Base-by-base conservation (phyloP, 768 basidiomycete genomes). In the Asterophora lycoperdoides region DNA sequence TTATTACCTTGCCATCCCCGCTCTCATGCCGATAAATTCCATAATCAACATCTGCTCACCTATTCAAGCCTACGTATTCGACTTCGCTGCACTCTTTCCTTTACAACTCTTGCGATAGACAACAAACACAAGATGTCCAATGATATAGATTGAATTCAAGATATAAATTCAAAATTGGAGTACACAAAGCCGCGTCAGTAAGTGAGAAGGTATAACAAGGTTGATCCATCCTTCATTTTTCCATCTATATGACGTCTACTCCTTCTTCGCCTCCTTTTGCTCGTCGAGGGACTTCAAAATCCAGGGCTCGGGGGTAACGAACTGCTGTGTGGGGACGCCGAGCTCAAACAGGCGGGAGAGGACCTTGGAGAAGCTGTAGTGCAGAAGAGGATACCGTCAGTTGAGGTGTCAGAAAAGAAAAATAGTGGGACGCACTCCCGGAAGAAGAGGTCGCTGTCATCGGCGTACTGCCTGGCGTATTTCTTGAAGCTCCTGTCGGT, bases 401-500 rank as follows among this genome's bases (percentile, higher is more conserved):
- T 30, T 33, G 17, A 20, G 18, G 36, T 19, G 15, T 29, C 8
- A 30, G 14, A 29, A 32, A 20, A 43, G 14, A 13, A 10, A 41
- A 47, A 26, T 29, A 20, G 17, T 13, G 26, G 15, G 17, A 76
- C 87, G 56, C 65, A 96, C 91, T 97, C 95, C 64, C 86, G 84
- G 80, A 97, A 97, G 81, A 89, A 99, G 17, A 89, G 73, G 5
- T 86, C 79, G 65, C 88, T 79, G 62, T 86, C 81, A 33, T 89
- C 78, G 28, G 95, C 93, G 61, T 97, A 98, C 14, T 82, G 79
- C 71, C 91, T 82, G 48, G 88, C 87, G 60, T 72, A 82, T 68
- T 92, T 90, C 75, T 86, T 89, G 81, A 97, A 97, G 56, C 72
- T 74, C 81, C 92, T 96, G 74, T 98, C 95, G 66, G 86, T 83